phyloP scores from a whole-genome alignment of 352 stramenopile genomes.

The Peronospora belbahrii region DNA sequence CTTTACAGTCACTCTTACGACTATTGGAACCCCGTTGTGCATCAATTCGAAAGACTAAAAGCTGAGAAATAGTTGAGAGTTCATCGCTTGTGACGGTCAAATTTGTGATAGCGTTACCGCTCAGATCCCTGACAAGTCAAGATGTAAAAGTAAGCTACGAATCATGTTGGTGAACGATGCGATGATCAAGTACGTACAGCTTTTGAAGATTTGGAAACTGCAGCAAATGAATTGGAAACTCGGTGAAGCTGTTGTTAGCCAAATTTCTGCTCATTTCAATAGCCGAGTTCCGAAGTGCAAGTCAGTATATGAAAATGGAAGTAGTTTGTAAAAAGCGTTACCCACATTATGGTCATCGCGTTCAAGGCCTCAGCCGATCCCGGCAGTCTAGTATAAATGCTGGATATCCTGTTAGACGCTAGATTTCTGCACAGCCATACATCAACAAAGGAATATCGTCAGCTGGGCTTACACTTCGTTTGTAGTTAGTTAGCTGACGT shows the following conservation, averaged over 20 bases:
- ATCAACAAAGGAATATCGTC: background rate
- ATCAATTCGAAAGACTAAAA: conserved; percentile 28
- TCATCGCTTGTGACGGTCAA: conserved; percentile 30
- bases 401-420: conserved; percentile 26
- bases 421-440: conserved; percentile 19
- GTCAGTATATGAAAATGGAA: conserved; percentile 2
- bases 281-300: background rate
- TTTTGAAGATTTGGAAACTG: conserved; percentile 34
- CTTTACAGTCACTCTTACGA: conserved; percentile 12
- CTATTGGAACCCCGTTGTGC: background rate
- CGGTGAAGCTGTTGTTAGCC: conserved; percentile 33
- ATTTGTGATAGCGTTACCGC: conserved; percentile 35
- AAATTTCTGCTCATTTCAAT: conserved; percentile 26
- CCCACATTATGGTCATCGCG: conserved; percentile 26
- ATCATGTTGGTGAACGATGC: background rate
- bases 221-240: conserved; percentile 35
- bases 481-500: background rate
- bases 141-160: background rate
- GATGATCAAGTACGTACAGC: conserved; percentile 24
- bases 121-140: conserved; percentile 28
- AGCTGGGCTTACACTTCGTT: background rate
- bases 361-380: conserved; percentile 14
- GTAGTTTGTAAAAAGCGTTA: background rate
- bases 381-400: conserved; percentile 24
- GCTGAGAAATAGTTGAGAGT: conserved; percentile 26